Evolutionary conservation across 192 early-diverging fungal species (phyloP).

Genomic region (Rhizophagus prolifer): DNA sequence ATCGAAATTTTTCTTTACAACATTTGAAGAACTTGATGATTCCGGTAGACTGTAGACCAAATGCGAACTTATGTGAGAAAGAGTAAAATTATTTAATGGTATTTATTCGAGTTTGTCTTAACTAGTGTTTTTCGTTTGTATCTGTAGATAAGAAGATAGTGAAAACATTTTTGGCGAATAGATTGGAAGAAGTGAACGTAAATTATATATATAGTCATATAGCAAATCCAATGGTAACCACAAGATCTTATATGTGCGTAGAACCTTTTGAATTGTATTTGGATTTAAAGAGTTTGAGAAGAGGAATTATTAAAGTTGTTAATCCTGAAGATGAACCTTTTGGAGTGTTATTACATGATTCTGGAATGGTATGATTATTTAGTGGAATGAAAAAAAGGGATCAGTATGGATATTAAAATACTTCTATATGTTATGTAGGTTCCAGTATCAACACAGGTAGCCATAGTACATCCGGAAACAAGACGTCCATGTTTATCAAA

Average conservation of each 20-base stretch:
- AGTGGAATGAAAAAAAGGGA: not conserved
- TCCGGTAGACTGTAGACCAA: constrained; percentile 53
- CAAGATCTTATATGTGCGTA: constrained; percentile 76
- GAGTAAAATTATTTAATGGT: not conserved
- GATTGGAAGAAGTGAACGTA: constrained; percentile 68
- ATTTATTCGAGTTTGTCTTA: not conserved
- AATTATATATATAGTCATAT: constrained; percentile 73
- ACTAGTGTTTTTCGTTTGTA: too few species aligned
- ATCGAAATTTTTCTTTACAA: constrained; percentile 47
- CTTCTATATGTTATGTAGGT: constrained; percentile 41
- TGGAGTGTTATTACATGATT: constrained; percentile 63
- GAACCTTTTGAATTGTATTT: constrained; percentile 67
- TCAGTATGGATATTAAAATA: not conserved
- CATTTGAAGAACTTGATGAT: constrained; percentile 65
- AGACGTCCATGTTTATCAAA: constrained; percentile 64
- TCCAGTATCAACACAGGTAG: constrained; percentile 75
- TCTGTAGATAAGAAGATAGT: constrained; percentile 51
- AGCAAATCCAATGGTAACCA: constrained; percentile 78
- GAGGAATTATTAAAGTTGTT: constrained; percentile 62
- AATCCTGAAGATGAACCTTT: constrained; percentile 52
- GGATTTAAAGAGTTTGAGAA: constrained; percentile 63
- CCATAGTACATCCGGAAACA: constrained; percentile 81
- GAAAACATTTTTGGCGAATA: constrained; percentile 57
- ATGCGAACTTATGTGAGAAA: constrained; percentile 40
- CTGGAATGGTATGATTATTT: constrained; percentile 52